These are phyloP conservation scores for Lactarius hatsudake DNA, from an alignment of 768 basidiomycete species.

Conservation along the genomic window DNA sequence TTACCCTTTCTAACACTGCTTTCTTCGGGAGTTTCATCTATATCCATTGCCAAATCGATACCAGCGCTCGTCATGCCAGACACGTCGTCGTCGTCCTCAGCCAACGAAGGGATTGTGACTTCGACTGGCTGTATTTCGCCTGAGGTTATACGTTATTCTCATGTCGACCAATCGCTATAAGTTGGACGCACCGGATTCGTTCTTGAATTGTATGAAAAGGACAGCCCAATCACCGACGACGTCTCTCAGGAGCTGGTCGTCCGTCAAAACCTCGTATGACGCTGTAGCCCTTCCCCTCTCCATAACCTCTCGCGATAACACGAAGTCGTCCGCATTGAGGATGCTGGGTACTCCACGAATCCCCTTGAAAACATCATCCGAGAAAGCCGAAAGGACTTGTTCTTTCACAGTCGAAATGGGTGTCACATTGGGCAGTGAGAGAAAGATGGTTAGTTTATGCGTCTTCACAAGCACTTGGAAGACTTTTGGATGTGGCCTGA, in stretches of 20 bases:
- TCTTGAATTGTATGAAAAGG: constrained; percentile 65
- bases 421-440: constrained; percentile 52
- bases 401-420: constrained; percentile 59
- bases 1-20: constrained; percentile 54
- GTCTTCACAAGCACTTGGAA: constrained; percentile 72
- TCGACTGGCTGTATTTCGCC: constrained; percentile 60
- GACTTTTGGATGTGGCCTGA: constrained; percentile 54
- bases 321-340: constrained; percentile 49
- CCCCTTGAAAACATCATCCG: constrained; percentile 42
- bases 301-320: constrained; percentile 54
- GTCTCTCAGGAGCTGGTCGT: constrained; percentile 46
- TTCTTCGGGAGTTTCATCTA: constrained; percentile 35
- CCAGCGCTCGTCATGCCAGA: constrained; percentile 18
- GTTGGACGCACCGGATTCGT: constrained; percentile 53
- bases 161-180: not conserved
- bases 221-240: constrained; percentile 62
- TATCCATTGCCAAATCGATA: constrained; percentile 14
- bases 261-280: constrained; percentile 52
- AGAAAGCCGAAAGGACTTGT: constrained; percentile 61
- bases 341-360: constrained; percentile 39
- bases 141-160: constrained; percentile 6
- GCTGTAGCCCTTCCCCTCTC: constrained; percentile 50
- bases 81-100: constrained; percentile 60
- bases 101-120: constrained; percentile 53
- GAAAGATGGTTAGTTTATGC: constrained; percentile 64